Percentiles rank a stretch among this genome's conserved stretches.
These are phyloP conservation scores for Cutaneotrichosporon daszewskae DNA, from an alignment of 1,284 basidiomycete species.

Conservation along the genomic window DNA sequence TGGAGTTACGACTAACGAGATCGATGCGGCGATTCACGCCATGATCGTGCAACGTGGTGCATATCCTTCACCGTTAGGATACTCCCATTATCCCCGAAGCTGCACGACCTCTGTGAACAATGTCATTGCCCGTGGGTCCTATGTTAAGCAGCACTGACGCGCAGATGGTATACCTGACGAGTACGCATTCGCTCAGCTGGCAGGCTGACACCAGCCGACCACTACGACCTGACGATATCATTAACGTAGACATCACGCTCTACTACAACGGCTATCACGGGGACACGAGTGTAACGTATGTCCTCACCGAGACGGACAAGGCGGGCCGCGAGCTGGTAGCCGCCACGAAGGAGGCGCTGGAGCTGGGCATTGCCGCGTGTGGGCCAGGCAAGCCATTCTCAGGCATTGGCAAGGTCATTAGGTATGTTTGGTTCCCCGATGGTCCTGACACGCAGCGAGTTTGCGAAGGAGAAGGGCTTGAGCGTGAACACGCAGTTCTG, in stretches of 20 bases:
- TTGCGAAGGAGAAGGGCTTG: conserved; percentile 49
- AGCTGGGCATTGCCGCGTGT: conserved; percentile 67
- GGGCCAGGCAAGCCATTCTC: conserved; percentile 68
- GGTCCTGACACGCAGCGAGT: conserved; percentile 30
- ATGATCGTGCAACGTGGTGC: conserved; percentile 63
- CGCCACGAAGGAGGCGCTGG: conserved; percentile 62
- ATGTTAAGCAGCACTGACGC: conserved; percentile 1
- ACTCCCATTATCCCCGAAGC: conserved; percentile 74
- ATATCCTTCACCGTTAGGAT: conserved; percentile 81
- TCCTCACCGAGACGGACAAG: conserved; percentile 68
- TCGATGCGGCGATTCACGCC: conserved; percentile 66
- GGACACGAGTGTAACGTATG: conserved; percentile 74
- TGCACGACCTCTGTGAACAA: conserved; percentile 82
- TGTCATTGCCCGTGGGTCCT: conserved; percentile 46
- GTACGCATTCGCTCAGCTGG: conserved; percentile 48
- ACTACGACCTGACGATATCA: conserved; percentile 69
- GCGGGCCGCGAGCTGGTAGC: conserved; percentile 60
- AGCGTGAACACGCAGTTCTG: conserved; percentile 64
- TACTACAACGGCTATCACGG: conserved; percentile 75
- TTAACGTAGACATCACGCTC: conserved; percentile 79
- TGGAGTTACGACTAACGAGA: conserved; percentile 65
- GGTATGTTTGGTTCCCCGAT: conserved; percentile 46
- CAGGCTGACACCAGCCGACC: conserved; percentile 56
- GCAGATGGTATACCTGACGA: conserved; percentile 80
- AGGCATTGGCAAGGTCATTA: conserved; percentile 70